A percentile compares a stretch with the other conserved stretches of the same genome.
These are phyloP conservation scores for Sedum album DNA, from an alignment of 164 flowering plant genomes.

Conservation along the genomic window DNA sequence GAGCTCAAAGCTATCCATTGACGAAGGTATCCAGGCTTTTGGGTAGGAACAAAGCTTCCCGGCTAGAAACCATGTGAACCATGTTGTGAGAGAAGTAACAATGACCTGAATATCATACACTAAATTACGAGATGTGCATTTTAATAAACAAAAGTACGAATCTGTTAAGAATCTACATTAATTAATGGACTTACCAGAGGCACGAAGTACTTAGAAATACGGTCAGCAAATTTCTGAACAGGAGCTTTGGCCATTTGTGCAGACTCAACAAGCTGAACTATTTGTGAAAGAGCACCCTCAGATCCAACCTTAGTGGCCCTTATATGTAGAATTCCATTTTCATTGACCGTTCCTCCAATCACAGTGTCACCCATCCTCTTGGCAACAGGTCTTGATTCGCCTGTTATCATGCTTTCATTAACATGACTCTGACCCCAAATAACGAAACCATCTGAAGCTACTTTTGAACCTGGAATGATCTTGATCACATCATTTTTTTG, in stretches of 20 bases:
- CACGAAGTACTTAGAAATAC: constrained; percentile 79
- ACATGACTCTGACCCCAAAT: constrained; percentile 90
- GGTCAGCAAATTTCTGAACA: constrained; percentile 85
- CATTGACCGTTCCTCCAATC: constrained; percentile 89
- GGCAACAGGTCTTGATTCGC: constrained; percentile 71
- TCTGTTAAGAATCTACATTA: neutral
- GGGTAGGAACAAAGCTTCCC: constrained; percentile 66
- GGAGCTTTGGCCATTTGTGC: constrained; percentile 98
- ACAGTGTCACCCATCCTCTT: constrained; percentile 76
- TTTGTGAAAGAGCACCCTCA: constrained; percentile 85
- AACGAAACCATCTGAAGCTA: constrained; percentile 79
- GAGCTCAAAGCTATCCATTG: constrained; percentile 85
- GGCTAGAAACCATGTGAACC: constrained; percentile 81
- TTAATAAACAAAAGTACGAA: no score
- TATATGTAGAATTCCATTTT: constrained; percentile 72
- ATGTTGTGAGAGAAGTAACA: constrained; percentile 49
- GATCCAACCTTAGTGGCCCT: constrained; percentile 80
- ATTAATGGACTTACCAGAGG: constrained; percentile 43
- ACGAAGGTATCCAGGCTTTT: constrained; percentile 69
- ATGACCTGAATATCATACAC: constrained; percentile 44
- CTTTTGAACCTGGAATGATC: constrained; percentile 74
- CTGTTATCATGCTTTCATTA: constrained; percentile 95
- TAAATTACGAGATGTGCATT: neutral
- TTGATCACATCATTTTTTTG: constrained; percentile 77
- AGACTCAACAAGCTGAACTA: constrained; percentile 80